Evolutionary conservation across 2,329 filamentous ascomycete genomes (phyloP), one percentile per base, ranked within the genome.

Genomic region (Trichoderma guizhouense): DNA sequence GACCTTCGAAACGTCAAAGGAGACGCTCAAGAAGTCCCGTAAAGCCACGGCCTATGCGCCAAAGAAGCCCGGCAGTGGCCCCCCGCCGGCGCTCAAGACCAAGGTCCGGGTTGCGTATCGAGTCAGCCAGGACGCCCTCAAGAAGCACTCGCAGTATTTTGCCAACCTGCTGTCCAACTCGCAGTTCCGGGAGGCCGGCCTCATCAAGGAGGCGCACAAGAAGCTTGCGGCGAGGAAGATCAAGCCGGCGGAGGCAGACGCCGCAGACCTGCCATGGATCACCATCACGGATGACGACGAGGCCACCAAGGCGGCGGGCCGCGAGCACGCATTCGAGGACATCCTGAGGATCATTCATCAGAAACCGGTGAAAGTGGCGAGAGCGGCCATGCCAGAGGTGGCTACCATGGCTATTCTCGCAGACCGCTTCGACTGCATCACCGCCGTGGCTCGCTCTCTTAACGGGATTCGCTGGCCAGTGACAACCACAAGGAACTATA

Each of bases 351-450:
- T 92, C 21, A 82, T 93, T 21, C 92, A 94, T 78, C 85, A 85
- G 26, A 82, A 82, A 47, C 81, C 78, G n/a, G 79, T 79, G n/a
- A 82, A 81, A 64, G 80, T 82, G 2, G 68, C 76, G 5, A 75
- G 75, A 28, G 83, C 86, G 24, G 87, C 86, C 18, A 85, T 93
- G 74, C 81, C 87, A 7, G 91, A 91, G 74, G 83, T 92, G 12
- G 88, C 90, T 15, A 91, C 91, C 2, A 82, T 94, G 53, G 89
- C 91, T 53, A 86, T 93, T 66, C 86, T 93, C 71, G 91, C 92
- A 11, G 92, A 94, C 79, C 88, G 91, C 58, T 94, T 93, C 80
- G 90, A 92, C 81, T 91, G 90, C 72, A 81, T 89, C 2, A 79
- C 83, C 3, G 79, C 84, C 12, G 84, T 93, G 2, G 83, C 87